These are phyloP conservation scores for Paraglomus occultum DNA, from an alignment of 192 early-diverging fungal genomes.

Conservation along the genomic window DNA sequence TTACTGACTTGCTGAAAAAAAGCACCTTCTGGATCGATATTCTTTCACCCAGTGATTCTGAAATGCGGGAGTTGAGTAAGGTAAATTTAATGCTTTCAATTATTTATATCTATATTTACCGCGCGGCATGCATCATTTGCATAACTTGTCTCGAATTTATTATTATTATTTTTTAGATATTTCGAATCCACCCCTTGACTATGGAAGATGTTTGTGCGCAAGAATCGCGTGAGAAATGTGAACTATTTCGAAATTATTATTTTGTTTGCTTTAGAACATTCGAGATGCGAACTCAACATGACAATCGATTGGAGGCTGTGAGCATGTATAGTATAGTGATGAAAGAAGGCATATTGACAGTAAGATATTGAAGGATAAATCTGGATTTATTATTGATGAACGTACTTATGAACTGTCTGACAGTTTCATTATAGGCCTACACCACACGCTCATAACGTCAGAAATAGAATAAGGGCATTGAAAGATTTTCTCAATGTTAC, in stretches of 20 bases:
- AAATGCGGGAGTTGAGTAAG: conserved; percentile 58
- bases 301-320: conserved; percentile 39
- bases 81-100: conserved; percentile 27
- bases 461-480: conserved; percentile 69
- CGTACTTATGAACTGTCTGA: neutral
- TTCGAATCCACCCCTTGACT: conserved; percentile 87
- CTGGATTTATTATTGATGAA: neutral
- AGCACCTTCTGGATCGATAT: conserved; percentile 70
- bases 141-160: neutral
- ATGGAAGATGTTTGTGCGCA: conserved; percentile 84
- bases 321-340: conserved; percentile 51
- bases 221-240: conserved; percentile 85
- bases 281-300: conserved; percentile 38
- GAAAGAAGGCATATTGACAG: conserved; percentile 49
- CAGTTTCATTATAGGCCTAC: conserved; percentile 67
- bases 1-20: conserved; percentile 38
- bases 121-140: neutral
- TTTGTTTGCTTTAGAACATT: conserved; percentile 78
- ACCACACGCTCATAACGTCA: conserved; percentile 64
- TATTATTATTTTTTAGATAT: no score
- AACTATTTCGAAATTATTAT: conserved; percentile 86
- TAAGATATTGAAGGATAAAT: conserved; percentile 25
- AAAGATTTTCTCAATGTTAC: conserved; percentile 63
- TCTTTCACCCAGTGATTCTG: conserved; percentile 56
- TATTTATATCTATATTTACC: conserved; percentile 1